These are phyloP conservation scores for Trichosporon coremiiforme DNA, from an alignment of 1,284 basidiomycete genomes.

Conservation along the genomic window DNA sequence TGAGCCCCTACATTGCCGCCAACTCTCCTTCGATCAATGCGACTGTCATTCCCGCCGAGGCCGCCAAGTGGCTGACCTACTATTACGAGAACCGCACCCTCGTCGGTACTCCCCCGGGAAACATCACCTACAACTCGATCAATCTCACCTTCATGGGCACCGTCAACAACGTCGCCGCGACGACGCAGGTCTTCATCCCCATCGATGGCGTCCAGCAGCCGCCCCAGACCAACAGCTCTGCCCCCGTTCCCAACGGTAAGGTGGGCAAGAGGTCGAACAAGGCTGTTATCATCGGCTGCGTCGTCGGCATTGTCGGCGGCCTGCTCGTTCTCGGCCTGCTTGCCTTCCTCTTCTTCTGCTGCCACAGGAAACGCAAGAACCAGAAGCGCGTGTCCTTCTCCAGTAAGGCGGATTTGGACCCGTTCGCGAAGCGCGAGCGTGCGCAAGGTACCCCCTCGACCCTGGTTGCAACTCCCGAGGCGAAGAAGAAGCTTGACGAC, in stretches of 20 bases:
- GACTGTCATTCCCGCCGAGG: slow-evolving; percentile 47
- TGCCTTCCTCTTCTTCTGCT: slow-evolving; percentile 49
- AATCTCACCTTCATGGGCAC: slow-evolving; percentile 46
- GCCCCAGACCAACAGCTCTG: slow-evolving; percentile 25
- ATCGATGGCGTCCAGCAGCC: slow-evolving; percentile 41
- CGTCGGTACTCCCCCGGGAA: slow-evolving; percentile 45
- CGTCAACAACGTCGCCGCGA: slow-evolving; percentile 33
- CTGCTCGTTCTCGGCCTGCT: slow-evolving; percentile 44
- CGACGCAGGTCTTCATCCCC: slow-evolving; percentile 38
- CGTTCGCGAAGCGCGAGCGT: slow-evolving; percentile 38
- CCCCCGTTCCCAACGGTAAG: slow-evolving; percentile 34
- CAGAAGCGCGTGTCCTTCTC: slow-evolving; percentile 15
- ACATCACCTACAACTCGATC: slow-evolving; percentile 42
- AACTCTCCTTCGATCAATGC: slow-evolving; percentile 37
- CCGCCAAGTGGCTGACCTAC: slow-evolving; percentile 55
- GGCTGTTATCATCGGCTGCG: slow-evolving; percentile 54
- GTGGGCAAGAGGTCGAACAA: slow-evolving; percentile 35
- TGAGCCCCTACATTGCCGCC: slow-evolving; percentile 46
- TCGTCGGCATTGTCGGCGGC: slow-evolving; percentile 40
- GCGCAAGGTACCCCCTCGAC: slow-evolving; percentile 24
- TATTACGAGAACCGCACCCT: slow-evolving; percentile 51
- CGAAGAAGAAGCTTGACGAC: slow-evolving; percentile 22
- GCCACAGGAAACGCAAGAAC: slow-evolving; percentile 41
- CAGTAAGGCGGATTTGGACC: slow-evolving; percentile 24
- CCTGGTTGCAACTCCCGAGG: slow-evolving; percentile 17